Evolutionary conservation across 257 asterid genomes (phyloP).

Genomic region (Scutellaria baicalensis): DNA sequence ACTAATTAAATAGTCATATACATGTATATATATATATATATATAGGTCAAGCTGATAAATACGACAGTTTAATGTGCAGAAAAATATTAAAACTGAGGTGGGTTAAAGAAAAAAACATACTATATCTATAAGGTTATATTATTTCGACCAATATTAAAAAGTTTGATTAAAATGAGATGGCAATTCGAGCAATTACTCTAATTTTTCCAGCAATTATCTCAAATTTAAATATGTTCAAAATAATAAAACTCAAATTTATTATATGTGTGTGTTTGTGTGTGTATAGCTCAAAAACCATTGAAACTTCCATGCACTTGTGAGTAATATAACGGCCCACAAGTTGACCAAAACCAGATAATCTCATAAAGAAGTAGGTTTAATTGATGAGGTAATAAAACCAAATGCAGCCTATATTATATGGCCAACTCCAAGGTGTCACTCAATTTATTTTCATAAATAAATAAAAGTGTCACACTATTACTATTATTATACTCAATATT

Average conservation of each 20-base stretch:
- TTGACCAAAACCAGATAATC: slow-evolving; percentile 30
- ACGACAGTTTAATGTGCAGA: too few species aligned
- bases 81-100: too few species aligned
- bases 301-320: slow-evolving; percentile 24
- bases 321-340: slow-evolving; percentile 17
- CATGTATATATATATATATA: neutral
- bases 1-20: neutral
- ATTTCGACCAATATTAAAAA: too few species aligned
- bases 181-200: too few species aligned
- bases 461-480: neutral
- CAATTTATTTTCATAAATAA: neutral
- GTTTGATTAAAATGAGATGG: too few species aligned
- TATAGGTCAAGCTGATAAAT: too few species aligned
- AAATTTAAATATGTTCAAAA: neutral
- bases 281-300: slow-evolving; percentile 4
- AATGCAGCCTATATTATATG: slow-evolving; percentile 12
- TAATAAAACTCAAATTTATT: neutral
- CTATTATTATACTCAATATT: neutral
- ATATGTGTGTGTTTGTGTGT: neutral
- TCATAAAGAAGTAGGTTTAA: slow-evolving; percentile 10
- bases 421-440: slow-evolving; percentile 25
- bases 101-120: too few species aligned
- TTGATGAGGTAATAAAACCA: slow-evolving; percentile 26
- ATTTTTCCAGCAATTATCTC: neutral
- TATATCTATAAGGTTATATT: too few species aligned